Percentiles rank a stretch among this genome's conserved stretches.
phyloP scores from a whole-genome alignment of 495 filamentous ascomycete species.

The Annulohypoxylon nitens region DNA sequence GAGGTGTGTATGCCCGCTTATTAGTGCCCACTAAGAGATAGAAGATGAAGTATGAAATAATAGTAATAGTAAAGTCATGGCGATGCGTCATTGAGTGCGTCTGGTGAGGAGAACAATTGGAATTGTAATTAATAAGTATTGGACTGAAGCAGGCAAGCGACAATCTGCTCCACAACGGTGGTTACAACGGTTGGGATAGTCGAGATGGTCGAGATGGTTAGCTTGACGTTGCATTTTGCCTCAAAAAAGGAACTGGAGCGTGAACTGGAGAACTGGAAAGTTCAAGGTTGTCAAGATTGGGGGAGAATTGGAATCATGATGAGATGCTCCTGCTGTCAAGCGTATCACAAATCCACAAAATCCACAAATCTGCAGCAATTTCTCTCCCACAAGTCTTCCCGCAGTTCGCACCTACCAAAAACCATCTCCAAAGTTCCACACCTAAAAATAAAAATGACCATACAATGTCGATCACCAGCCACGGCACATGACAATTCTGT shows the following conservation, averaged over 20 bases:
- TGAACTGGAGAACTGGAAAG: no score
- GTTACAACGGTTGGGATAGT: not conserved
- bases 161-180: slow-evolving; percentile 17
- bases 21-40: not conserved
- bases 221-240: slow-evolving; percentile 25
- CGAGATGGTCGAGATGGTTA: not conserved
- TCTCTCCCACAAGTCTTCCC: slow-evolving; percentile 7
- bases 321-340: slow-evolving; percentile 27
- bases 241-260: slow-evolving; percentile 3
- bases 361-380: slow-evolving; percentile 27
- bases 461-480: slow-evolving; percentile 23
- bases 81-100: slow-evolving; percentile 26
- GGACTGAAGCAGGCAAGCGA: slow-evolving; percentile 13
- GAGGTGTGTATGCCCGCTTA: not conserved
- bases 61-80: slow-evolving; percentile 18
- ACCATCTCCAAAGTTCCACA: slow-evolving; percentile 1
- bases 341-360: not conserved
- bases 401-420: not conserved
- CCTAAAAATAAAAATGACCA: slow-evolving; percentile 35
- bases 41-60: not conserved
- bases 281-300: no score
- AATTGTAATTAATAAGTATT: slow-evolving; percentile 18
- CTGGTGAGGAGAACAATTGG: slow-evolving; percentile 13
- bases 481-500: slow-evolving; percentile 34
- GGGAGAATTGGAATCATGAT: slow-evolving; percentile 10